These are phyloP conservation scores for Letharia columbiana DNA, from an alignment of 495 filamentous ascomycete species.

Conservation along the genomic window DNA sequence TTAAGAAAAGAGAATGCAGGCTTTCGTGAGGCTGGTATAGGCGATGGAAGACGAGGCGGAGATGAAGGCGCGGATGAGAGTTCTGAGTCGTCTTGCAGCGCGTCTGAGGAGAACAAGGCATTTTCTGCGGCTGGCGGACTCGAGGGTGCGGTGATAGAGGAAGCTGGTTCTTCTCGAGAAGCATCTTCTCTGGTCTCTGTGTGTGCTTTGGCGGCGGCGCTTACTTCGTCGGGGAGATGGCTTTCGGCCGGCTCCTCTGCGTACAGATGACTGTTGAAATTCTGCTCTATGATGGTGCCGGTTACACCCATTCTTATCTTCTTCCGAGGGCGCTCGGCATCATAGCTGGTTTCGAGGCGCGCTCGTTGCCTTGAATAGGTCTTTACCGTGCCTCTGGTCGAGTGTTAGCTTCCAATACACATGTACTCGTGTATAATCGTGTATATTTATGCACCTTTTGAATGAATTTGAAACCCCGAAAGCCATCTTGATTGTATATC, in stretches of 20 bases:
- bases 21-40: slow-evolving; percentile 47
- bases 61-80: slow-evolving; percentile 42
- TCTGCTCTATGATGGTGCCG: slow-evolving; percentile 20
- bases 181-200: background rate
- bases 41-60: slow-evolving; percentile 47
- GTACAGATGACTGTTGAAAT: slow-evolving; percentile 9
- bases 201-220: background rate
- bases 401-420: slow-evolving; percentile 8
- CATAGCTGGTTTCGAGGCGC: slow-evolving; percentile 6
- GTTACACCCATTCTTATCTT: slow-evolving; percentile 23
- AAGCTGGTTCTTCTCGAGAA: background rate
- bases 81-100: slow-evolving; percentile 37
- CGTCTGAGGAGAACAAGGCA: slow-evolving; percentile 40
- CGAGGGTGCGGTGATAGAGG: slow-evolving; percentile 38
- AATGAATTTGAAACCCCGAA: slow-evolving; percentile 52
- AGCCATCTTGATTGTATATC: slow-evolving; percentile 38
- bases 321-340: slow-evolving; percentile 22
- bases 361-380: slow-evolving; percentile 24
- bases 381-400: slow-evolving; percentile 23
- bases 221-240: background rate
- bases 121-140: slow-evolving; percentile 43
- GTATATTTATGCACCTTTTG: slow-evolving; percentile 37
- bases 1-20: slow-evolving; percentile 47
- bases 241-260: slow-evolving; percentile 6
- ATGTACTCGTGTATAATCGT: background rate